Percentiles rank a stretch among this genome's conserved stretches.
phyloP scores from a whole-genome alignment of 768 basidiomycete species.

The Hygrocybe punicea region DNA sequence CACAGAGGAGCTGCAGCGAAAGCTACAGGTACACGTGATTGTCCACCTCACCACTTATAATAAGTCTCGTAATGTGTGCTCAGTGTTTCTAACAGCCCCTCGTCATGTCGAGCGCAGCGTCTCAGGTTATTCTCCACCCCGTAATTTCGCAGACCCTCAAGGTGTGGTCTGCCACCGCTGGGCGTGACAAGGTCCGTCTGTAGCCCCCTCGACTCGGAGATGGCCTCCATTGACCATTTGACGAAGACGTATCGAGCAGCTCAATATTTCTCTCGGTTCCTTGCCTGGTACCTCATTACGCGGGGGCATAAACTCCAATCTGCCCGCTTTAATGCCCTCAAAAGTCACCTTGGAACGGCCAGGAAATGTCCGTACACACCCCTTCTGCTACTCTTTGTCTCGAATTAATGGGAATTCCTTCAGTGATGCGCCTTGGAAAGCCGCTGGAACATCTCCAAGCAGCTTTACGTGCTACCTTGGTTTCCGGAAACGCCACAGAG shows the following conservation, averaged over 20 bases:
- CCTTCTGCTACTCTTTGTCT: constrained; percentile 5
- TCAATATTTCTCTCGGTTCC: constrained; percentile 88
- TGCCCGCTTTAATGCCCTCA: constrained; percentile 78
- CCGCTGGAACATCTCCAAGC: constrained; percentile 92
- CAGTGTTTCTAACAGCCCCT: background rate
- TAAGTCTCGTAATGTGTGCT: background rate
- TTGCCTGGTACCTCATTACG: constrained; percentile 75
- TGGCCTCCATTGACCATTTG: background rate
- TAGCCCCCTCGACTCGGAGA: background rate
- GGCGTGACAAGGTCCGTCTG: constrained; percentile 78
- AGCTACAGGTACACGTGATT: background rate
- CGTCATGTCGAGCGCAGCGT: constrained; percentile 56
- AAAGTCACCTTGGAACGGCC: constrained; percentile 76
- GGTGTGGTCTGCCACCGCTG: constrained; percentile 75
- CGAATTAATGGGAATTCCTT: background rate
- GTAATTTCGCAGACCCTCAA: constrained; percentile 70
- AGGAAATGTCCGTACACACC: constrained; percentile 66
- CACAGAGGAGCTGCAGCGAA: too few relatives aligned
- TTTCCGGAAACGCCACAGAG: constrained; percentile 57
- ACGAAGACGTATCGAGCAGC: constrained; percentile 89
- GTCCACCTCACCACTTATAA: background rate
- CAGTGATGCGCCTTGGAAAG: constrained; percentile 92
- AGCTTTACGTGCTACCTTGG: constrained; percentile 66
- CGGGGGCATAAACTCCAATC: constrained; percentile 70
- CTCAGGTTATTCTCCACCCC: constrained; percentile 85